Base-by-base conservation (phyloP, 768 basidiomycete species). In the Russula lepida region DNA sequence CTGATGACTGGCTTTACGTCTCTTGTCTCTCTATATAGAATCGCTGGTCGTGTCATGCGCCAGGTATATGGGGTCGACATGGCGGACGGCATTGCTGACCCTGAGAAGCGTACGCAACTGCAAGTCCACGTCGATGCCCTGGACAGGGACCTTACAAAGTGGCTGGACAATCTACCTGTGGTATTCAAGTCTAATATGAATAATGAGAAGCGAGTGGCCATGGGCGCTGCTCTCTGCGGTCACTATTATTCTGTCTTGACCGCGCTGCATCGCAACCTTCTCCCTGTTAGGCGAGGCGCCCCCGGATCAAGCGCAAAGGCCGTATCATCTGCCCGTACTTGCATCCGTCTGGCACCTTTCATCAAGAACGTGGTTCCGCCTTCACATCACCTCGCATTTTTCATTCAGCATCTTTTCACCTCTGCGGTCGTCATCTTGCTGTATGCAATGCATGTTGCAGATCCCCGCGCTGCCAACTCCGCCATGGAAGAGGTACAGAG, bases 181-280 rank as follows among this genome's bases (percentile, higher is more conserved):
- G 79, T 79, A 39, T 90, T 92, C 81, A 90, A 89, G 74, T 85
- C 85, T 4, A 78, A 83, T 61, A 84, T 81, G 15, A 76, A 81
- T 62, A 89, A 83, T 27, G 85, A 89, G 60, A 84, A 89, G 69
- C 88, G 92, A 71, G 87, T 88, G 27, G 86, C 88, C 1, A 89
- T 92, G 85, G 88, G 87, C 12, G 86, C 88, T 46, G 86, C 91
- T 39, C 79, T 93, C 12, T 91, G 85, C 79, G 89, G 89, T 67
- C 89, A 92, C 69, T 93, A 92, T 69, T 94, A 94, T 72, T 92
- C 89, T 17, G 80, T 93, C 46, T 75, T 92, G 67, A 91, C 89
- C 4, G 91, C 91, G 6, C 82, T 93, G 51, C 92, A 93, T 69
- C 89, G 92, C 51, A 92, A 92, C 71, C 85, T 92, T 67, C 77